Percentiles rank a stretch among this genome's conserved stretches.
These are phyloP conservation scores for Botrytis hyacinthi DNA, from an alignment of 2,329 filamentous ascomycete genomes.

Conservation along the genomic window DNA sequence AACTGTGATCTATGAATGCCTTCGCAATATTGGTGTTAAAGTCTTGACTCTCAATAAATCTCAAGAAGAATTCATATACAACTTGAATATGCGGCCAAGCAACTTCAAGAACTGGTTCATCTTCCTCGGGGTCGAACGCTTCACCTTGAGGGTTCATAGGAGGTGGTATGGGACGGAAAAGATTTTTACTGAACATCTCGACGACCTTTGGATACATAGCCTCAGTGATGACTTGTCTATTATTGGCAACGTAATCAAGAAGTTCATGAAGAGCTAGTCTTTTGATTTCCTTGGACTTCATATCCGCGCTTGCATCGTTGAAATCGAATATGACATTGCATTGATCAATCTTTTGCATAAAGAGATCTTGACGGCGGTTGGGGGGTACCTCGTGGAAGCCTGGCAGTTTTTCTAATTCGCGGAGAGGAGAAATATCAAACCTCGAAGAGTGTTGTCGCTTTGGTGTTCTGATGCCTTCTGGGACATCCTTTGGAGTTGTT, in stretches of 20 bases:
- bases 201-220: constrained; percentile 98
- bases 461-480: constrained; percentile 90
- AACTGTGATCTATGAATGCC: constrained; percentile 96
- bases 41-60: constrained; percentile 98
- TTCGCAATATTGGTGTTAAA: constrained; percentile 99
- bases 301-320: constrained; percentile 95
- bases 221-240: constrained; percentile 96
- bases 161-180: constrained; percentile 94
- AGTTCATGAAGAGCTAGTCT: constrained; percentile 91
- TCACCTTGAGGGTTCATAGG: constrained; percentile 98
- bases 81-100: constrained; percentile 99
- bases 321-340: constrained; percentile 99
- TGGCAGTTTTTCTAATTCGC: constrained; percentile 93
- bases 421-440: constrained; percentile 95
- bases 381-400: constrained; percentile 97
- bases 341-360: constrained; percentile 99
- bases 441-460: constrained; percentile 96
- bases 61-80: constrained; percentile 97
- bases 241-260: constrained; percentile 97
- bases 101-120: constrained; percentile 95
- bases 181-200: constrained; percentile 98
- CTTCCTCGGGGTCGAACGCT: constrained; percentile 97
- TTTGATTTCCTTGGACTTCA: constrained; percentile 99
- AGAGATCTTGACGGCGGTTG: constrained; percentile 90
- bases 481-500: constrained; percentile 92